phyloP scores from a whole-genome alignment of 495 filamentous ascomycete genomes.

The Penicillium crystallinum region DNA sequence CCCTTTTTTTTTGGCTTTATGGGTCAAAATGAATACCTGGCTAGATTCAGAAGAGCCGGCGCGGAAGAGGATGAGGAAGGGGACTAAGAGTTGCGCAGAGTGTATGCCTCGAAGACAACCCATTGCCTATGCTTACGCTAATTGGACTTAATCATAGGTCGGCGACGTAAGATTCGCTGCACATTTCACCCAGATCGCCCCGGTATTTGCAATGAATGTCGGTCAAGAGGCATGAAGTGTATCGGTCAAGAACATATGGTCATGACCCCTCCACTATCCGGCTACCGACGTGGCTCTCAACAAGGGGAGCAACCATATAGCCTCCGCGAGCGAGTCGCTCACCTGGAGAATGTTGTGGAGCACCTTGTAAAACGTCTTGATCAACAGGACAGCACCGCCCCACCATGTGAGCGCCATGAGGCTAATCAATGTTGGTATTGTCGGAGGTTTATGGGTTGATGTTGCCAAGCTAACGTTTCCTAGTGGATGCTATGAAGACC shows the following conservation, averaged over 20 bases:
- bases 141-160: constrained; percentile 17
- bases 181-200: constrained; percentile 27
- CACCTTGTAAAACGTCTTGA: constrained; percentile 24
- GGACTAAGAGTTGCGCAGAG: constrained; percentile 38
- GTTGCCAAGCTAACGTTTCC: background rate
- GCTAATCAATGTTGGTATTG: background rate
- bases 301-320: constrained; percentile 30
- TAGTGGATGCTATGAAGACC: constrained; percentile 1
- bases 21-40: constrained; percentile 13
- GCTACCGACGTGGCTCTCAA: background rate
- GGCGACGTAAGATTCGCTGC: constrained; percentile 40
- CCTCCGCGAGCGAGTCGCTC: constrained; percentile 33
- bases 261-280: background rate
- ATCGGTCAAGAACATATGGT: constrained; percentile 28
- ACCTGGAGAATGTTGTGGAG: constrained; percentile 33
- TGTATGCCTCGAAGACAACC: constrained; percentile 19
- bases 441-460: background rate
- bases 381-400: constrained; percentile 1
- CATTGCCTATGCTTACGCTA: background rate
- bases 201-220: constrained; percentile 35
- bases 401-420: constrained; percentile 5
- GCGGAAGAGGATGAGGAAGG: constrained; percentile 37
- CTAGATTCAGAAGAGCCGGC: constrained; percentile 23
- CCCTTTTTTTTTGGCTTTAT: background rate
- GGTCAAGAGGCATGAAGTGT: constrained; percentile 28